Conservation (phyloP, 805 yeast species). For the Saccharomycopsis malanga region DNA sequence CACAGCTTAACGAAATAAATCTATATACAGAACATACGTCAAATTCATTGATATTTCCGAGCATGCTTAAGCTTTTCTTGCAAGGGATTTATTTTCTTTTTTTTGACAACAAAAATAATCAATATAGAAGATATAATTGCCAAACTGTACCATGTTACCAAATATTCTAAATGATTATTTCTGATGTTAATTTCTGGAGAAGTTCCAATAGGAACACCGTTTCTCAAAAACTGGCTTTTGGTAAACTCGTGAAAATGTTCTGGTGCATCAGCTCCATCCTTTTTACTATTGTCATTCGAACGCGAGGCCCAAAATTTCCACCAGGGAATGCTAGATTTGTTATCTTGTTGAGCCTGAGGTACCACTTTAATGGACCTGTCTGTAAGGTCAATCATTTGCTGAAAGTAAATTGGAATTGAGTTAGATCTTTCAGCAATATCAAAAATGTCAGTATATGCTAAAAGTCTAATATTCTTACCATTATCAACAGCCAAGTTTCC, state of each 20-base stretch:
- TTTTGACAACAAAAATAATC: constrained; percentile 46
- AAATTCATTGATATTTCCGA: constrained; percentile 28
- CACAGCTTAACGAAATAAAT: too few species aligned
- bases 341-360: constrained; percentile 15
- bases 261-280: not conserved
- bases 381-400: constrained; percentile 58
- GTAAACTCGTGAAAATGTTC: constrained; percentile 34
- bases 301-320: constrained; percentile 9
- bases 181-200: constrained; percentile 72
- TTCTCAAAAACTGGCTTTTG: constrained; percentile 54
- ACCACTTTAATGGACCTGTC: constrained; percentile 51
- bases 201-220: constrained; percentile 89
- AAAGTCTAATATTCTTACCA: constrained; percentile 57
- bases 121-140: constrained; percentile 66
- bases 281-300: not conserved
- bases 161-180: constrained; percentile 86
- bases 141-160: constrained; percentile 93
- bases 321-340: not conserved
- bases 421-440: constrained; percentile 70
- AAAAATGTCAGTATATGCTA: constrained; percentile 72
- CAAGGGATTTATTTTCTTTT: constrained; percentile 34
- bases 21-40: too few species aligned
- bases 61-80: constrained; percentile 47
- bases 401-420: constrained; percentile 67
- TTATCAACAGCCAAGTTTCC: constrained; percentile 63